Percentiles rank a stretch among this genome's conserved stretches.
Conservation (phyloP, 148 eudicot species). For the Rhododendron ovatum region DNA sequence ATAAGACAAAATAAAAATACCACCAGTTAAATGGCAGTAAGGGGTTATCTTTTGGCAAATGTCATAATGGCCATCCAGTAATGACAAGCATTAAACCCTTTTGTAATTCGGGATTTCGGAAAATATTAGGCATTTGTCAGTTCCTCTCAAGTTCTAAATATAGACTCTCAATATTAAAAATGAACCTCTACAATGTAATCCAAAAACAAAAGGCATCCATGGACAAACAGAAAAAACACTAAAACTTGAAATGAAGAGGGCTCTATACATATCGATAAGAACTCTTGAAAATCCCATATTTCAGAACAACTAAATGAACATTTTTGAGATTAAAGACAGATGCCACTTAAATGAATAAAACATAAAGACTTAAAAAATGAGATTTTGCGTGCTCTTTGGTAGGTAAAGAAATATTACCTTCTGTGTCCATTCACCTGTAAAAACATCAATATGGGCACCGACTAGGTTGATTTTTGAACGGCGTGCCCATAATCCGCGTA, state of each 20-base stretch:
- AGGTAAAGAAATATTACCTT: conserved; percentile 45
- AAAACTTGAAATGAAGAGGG: background rate
- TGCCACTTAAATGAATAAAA: background rate
- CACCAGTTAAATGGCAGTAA: background rate
- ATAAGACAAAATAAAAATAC: background rate
- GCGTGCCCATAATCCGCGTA: conserved; percentile 92
- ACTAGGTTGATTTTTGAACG: conserved; percentile 84
- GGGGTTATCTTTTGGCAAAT: background rate
- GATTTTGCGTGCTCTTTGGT: background rate
- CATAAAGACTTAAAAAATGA: background rate
- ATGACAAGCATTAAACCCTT: background rate
- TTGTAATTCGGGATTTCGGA: background rate
- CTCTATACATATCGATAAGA: background rate
- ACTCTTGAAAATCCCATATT: background rate
- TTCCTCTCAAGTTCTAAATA: background rate
- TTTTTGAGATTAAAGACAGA: background rate
- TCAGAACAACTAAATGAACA: background rate
- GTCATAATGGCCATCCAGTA: background rate
- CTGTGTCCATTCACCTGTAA: conserved; percentile 99
- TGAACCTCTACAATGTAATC: background rate
- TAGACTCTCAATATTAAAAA: background rate
- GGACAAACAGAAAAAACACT: background rate
- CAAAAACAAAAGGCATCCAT: background rate
- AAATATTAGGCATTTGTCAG: conserved; percentile 2
- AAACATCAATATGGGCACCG: conserved; percentile 96